Evolutionary conservation across 352 stramenopile species (phyloP), one percentile per base, ranked within the genome.

Genomic region (Thraustochytrium sp.): DNA sequence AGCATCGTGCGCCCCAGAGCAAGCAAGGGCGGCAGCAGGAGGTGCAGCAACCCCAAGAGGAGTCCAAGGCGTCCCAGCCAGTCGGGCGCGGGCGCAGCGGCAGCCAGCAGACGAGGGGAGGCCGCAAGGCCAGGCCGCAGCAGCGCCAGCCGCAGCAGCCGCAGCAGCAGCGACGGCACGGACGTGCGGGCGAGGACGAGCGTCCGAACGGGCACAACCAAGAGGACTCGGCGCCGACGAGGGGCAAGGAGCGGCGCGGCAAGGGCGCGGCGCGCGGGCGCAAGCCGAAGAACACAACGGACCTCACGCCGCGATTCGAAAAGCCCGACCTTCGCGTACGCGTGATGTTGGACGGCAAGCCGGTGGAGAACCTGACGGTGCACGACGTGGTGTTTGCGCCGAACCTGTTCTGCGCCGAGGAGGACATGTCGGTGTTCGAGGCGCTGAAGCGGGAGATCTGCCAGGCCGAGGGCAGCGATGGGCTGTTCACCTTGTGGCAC

Each of bases 251-350:
- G n/a, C n/a, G n/a, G n/a, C n/a, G n/a, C n/a, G n/a, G n/a, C n/a
- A n/a, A n/a, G n/a, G n/a, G n/a, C n/a, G 48, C 48, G 16, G 18
- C 48, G 48, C 48, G 48, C 18, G n/a, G n/a, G 16, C 59, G 59
- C 59, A 72, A 72, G 40, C 59, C 59, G 11, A 72, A 72, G 26
- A 72, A 72, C 59, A 72, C 59, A 18, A 72, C 59, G 34, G 59
- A 72, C 59, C 46, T 72, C 31, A 72, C 59, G 59, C 59, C 59
- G 18, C 59, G 59, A 21, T 72, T 72, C 40, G 59, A 72, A 16
- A 72, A 72, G 26, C 59, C 59, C 2, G 59, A 72, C 3, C 59
- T 72, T 16, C 59, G 59, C 36, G 13, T 72, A 21, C 42, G 46
- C 26, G 59, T 72, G 34, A 21, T 72, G 5, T 44, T 31, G 18